Conservation (phyloP, 2,329 filamentous ascomycete genomes). For the Parastagonospora nodorum region DNA sequence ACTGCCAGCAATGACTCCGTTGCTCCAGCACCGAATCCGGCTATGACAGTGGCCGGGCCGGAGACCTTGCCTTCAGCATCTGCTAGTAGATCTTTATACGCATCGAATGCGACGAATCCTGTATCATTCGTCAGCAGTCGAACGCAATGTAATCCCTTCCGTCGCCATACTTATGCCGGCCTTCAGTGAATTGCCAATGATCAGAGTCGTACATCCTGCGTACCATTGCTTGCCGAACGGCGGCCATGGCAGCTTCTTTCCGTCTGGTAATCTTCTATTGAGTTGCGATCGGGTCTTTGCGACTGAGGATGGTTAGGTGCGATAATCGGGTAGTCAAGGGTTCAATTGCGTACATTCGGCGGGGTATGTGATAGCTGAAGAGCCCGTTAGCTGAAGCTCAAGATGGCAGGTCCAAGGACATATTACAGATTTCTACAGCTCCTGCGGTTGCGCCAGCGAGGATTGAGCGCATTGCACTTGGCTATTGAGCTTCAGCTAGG, state of each 20-base stretch:
- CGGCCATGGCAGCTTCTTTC: slow-evolving; percentile 91
- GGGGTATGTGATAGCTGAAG: slow-evolving; percentile 84
- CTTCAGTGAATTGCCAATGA: slow-evolving; percentile 96
- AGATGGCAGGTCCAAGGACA: not conserved
- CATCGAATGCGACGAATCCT: slow-evolving; percentile 95
- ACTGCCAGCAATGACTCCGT: slow-evolving; percentile 93
- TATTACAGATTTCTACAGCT: slow-evolving; percentile 85
- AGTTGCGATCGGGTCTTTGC: slow-evolving; percentile 95
- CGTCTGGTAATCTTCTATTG: slow-evolving; percentile 79
- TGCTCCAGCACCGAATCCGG: slow-evolving; percentile 91
- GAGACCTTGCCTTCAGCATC: slow-evolving; percentile 87
- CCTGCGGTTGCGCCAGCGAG: slow-evolving; percentile 92
- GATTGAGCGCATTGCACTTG: slow-evolving; percentile 85
- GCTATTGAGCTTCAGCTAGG: slow-evolving; percentile 49
- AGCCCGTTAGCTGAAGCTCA: slow-evolving; percentile 21
- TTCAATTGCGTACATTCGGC: slow-evolving; percentile 73
- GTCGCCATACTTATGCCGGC: slow-evolving; percentile 80
- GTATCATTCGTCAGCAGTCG: slow-evolving; percentile 4
- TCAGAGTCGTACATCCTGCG: slow-evolving; percentile 93
- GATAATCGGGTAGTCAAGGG: not conserved
- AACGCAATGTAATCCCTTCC: no score
- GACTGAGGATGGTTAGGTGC: slow-evolving; percentile 57
- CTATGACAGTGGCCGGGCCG: slow-evolving; percentile 87
- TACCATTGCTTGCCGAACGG: slow-evolving; percentile 96
- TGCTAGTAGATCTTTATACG: slow-evolving; percentile 82